Evolutionary conservation across 176 grass and related monocot genomes (phyloP).

Genomic region (Poa annua): DNA sequence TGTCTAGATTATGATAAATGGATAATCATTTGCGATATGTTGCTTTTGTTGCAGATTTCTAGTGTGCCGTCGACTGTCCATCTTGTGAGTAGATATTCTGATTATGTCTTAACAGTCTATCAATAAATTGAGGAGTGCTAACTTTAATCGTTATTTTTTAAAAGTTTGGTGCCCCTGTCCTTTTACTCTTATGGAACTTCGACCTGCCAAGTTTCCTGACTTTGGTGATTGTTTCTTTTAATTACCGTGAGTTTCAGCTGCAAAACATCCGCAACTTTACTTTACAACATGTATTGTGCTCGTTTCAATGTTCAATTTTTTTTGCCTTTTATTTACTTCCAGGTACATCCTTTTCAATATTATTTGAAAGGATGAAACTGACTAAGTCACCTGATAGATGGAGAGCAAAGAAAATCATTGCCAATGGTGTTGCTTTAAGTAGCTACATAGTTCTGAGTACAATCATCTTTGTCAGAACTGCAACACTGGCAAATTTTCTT

Average conservation of each 20-base stretch:
- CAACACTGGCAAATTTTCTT: slow-evolving; percentile 6
- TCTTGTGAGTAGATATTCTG: slow-evolving; percentile 49
- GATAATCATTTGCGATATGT: slow-evolving; percentile 16
- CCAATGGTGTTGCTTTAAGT: slow-evolving; percentile 42
- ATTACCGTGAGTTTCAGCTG: slow-evolving; percentile 48
- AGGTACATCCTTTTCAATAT: slow-evolving; percentile 49
- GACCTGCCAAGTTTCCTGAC: slow-evolving; percentile 40
- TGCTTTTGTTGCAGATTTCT: slow-evolving; percentile 52
- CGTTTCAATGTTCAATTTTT: not conserved
- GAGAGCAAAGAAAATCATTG: slow-evolving; percentile 48
- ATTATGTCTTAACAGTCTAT: not conserved
- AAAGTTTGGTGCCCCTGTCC: slow-evolving; percentile 38
- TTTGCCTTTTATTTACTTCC: slow-evolving; percentile 14
- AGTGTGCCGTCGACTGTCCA: slow-evolving; percentile 51
- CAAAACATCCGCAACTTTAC: slow-evolving; percentile 1
- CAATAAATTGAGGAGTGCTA: slow-evolving; percentile 30
- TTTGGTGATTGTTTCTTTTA: slow-evolving; percentile 35
- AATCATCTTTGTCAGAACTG: slow-evolving; percentile 37
- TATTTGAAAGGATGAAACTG: slow-evolving; percentile 50
- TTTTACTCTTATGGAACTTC: slow-evolving; percentile 54
- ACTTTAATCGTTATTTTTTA: slow-evolving; percentile 43
- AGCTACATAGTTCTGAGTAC: slow-evolving; percentile 51
- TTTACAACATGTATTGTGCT: not conserved
- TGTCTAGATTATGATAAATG: slow-evolving; percentile 31
- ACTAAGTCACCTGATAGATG: slow-evolving; percentile 39